Percentiles rank a stretch among this genome's conserved stretches.
phyloP scores from a whole-genome alignment of 352 stramenopile species.

The Phytophthora cajani region DNA sequence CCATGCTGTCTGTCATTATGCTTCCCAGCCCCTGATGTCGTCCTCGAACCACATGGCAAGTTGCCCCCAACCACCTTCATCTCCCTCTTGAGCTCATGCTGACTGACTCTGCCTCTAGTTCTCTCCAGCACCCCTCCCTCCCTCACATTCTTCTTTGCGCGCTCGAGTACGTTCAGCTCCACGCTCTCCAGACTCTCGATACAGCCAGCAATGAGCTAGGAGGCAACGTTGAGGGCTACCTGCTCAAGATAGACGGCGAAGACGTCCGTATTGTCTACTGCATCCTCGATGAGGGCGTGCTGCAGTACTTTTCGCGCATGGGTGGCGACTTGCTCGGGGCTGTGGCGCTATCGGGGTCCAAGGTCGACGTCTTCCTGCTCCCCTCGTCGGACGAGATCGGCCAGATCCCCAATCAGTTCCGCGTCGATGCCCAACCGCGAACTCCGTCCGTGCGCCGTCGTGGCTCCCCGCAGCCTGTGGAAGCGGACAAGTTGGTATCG shows the following conservation, averaged over 20 bases:
- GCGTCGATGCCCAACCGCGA: slow-evolving; percentile 56
- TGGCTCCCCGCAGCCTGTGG: slow-evolving; percentile 20
- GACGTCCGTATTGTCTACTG: slow-evolving; percentile 77
- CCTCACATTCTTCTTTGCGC: slow-evolving; percentile 30
- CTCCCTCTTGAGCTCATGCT: slow-evolving; percentile 15
- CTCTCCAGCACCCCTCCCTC: background rate
- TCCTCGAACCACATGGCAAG: slow-evolving; percentile 36
- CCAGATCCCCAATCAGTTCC: slow-evolving; percentile 66
- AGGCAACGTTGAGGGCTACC: slow-evolving; percentile 85
- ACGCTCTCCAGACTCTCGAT: slow-evolving; percentile 4
- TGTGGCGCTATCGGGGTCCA: slow-evolving; percentile 73
- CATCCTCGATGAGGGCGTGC: slow-evolving; percentile 83
- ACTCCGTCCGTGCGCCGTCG: slow-evolving; percentile 25
- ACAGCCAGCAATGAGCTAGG: slow-evolving; percentile 48
- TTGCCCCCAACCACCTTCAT: slow-evolving; percentile 22
- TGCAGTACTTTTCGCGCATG: slow-evolving; percentile 83
- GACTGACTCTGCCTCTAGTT: slow-evolving; percentile 24
- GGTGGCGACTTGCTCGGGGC: slow-evolving; percentile 68
- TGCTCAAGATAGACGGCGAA: slow-evolving; percentile 74
- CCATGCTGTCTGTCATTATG: background rate
- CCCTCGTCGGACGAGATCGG: slow-evolving; percentile 45
- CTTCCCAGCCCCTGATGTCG: slow-evolving; percentile 24
- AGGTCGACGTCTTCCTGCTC: slow-evolving; percentile 78
- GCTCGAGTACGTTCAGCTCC: background rate
- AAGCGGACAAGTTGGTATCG: slow-evolving; percentile 35